Percentiles rank a stretch among this genome's conserved stretches.
Evolutionary conservation across 1,139 yeast genomes (phyloP).

Genomic region (Geotrichum klebahnii): DNA sequence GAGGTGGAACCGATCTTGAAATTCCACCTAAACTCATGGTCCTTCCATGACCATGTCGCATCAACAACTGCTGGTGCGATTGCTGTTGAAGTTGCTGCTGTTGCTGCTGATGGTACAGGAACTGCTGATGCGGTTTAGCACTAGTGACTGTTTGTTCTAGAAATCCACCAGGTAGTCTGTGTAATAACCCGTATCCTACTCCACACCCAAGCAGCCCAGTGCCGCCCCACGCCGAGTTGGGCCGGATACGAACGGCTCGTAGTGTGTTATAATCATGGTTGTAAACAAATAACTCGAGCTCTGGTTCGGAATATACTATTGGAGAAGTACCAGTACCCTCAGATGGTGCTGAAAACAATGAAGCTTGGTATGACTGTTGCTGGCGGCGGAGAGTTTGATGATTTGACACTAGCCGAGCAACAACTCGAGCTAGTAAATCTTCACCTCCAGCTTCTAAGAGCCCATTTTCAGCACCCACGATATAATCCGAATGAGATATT

Average conservation of each 20-base stretch:
- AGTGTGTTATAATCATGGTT: constrained; percentile 81
- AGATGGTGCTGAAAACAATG: background rate
- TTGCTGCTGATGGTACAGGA: background rate
- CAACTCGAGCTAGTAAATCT: constrained; percentile 64
- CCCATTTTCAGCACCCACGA: constrained; percentile 85
- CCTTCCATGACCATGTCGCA: background rate
- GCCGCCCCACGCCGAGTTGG: constrained; percentile 58
- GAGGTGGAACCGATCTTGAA: constrained; percentile 2
- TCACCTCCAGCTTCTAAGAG: constrained; percentile 83
- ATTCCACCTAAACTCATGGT: background rate
- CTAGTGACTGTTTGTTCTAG: background rate
- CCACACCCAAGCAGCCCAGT: constrained; percentile 87
- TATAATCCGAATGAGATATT: constrained; percentile 80
- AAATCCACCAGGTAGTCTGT: constrained; percentile 61
- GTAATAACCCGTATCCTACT: constrained; percentile 87
- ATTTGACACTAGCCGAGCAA: constrained; percentile 36
- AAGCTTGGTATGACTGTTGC: constrained; percentile 11
- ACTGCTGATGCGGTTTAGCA: background rate
- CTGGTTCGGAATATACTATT: constrained; percentile 27
- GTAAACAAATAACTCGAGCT: constrained; percentile 65
- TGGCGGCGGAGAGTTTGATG: constrained; percentile 27
- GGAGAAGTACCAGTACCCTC: no score
- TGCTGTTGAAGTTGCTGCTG: background rate
- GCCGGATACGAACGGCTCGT: constrained; percentile 78
- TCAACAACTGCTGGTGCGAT: background rate